Conservation (phyloP, 139 green algal species). For the Coelastrella sp. region DNA sequence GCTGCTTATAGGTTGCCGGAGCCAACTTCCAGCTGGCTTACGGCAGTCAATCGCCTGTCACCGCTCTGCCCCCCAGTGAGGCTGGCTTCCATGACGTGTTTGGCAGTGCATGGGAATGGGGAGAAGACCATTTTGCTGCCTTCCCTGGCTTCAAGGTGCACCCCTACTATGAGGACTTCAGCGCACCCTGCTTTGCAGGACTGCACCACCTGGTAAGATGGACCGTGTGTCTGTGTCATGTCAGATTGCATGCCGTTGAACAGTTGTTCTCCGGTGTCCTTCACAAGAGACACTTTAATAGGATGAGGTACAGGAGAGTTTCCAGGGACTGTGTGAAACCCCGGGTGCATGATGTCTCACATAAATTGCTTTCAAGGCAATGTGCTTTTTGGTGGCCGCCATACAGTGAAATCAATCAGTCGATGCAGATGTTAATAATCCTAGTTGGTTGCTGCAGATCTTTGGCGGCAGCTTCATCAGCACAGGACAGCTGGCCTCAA, state of each 20-base stretch:
- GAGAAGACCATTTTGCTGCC: conserved; percentile 77
- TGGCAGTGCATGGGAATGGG: conserved; percentile 69
- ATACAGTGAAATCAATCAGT: too few relatives aligned
- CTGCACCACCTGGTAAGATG: conserved; percentile 73
- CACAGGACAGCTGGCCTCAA: conserved; percentile 77
- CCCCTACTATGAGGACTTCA: conserved; percentile 88
- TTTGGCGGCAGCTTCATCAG: conserved; percentile 83
- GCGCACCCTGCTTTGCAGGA: conserved; percentile 79
- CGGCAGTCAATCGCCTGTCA: conserved; percentile 72
- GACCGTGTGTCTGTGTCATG: too few relatives aligned
- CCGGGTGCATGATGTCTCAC: too few relatives aligned
- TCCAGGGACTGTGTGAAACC: too few relatives aligned
- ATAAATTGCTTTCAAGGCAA: too few relatives aligned
- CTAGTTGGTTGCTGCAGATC: conserved; percentile 63
- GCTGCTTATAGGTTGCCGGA: conserved; percentile 27
- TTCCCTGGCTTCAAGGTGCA: conserved; percentile 71
- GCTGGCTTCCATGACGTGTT: conserved; percentile 63
- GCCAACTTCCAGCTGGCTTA: conserved; percentile 79
- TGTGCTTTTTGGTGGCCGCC: too few relatives aligned
- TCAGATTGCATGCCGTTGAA: too few relatives aligned
- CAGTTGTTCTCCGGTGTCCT: too few relatives aligned
- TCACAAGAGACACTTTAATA: too few relatives aligned
- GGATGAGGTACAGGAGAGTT: too few relatives aligned
- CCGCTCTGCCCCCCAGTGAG: conserved; percentile 61
- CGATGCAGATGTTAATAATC: too few relatives aligned